phyloP scores from a whole-genome alignment of 1,139 yeast species.

The Eremothecium coryli region DNA sequence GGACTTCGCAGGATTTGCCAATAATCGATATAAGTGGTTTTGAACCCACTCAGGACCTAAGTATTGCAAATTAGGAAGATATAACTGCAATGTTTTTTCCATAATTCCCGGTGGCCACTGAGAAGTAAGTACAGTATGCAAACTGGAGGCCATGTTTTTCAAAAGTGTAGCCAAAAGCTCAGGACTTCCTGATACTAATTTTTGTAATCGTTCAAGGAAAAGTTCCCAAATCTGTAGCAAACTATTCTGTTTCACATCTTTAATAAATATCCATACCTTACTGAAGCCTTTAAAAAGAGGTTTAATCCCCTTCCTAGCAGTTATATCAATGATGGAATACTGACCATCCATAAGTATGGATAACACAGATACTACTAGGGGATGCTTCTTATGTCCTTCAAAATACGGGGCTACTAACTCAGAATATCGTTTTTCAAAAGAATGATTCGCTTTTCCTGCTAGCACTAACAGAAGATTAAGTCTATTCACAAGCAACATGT shows the following conservation, averaged over 20 bases:
- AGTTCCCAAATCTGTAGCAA: conserved; percentile 6
- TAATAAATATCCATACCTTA: conserved; percentile 6
- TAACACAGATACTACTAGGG: conserved; percentile 4
- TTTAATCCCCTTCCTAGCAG: conserved; percentile 9
- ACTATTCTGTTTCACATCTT: not conserved
- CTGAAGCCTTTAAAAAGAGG: conserved; percentile 12
- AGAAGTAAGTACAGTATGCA: conserved; percentile 8
- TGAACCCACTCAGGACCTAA: conserved; percentile 23
- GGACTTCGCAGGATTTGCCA: conserved; percentile 13
- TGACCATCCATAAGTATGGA: conserved; percentile 8
- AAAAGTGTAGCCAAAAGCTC: conserved; percentile 10
- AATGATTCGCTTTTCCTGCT: conserved; percentile 16
- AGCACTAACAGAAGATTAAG: conserved; percentile 22
- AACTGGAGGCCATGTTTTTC: conserved; percentile 9
- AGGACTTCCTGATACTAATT: conserved; percentile 1
- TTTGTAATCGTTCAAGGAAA: conserved; percentile 7
- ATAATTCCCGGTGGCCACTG: conserved; percentile 8
- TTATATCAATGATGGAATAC: conserved; percentile 12
- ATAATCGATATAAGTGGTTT: conserved; percentile 17
- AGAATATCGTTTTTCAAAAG: conserved; percentile 20
- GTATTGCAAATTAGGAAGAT: conserved; percentile 11
- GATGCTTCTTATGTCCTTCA: conserved; percentile 2
- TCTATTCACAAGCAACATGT: conserved; percentile 22
- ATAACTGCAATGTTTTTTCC: conserved; percentile 10
- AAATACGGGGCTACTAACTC: conserved; percentile 16